A percentile compares a stretch with the other conserved stretches of the same genome.
Conservation (phyloP, 306 rosid genomes). For the Cicer cuneatum region DNA sequence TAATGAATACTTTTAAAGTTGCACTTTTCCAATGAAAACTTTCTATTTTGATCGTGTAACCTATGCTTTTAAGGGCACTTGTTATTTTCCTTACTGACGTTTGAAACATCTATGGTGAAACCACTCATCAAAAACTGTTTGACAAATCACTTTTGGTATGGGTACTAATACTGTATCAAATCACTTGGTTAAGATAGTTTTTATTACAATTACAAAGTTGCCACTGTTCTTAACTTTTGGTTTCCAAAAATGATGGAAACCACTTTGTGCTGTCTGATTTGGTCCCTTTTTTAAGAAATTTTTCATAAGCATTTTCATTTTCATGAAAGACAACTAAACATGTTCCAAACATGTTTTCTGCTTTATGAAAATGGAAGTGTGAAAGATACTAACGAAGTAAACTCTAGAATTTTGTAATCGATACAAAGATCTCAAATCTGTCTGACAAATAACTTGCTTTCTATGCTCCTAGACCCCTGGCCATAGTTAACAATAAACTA, state of each 20-base stretch:
- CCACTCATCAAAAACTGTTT: neutral
- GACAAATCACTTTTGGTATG: neutral
- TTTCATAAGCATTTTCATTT: slow-evolving; percentile 18
- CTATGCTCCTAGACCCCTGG: neutral
- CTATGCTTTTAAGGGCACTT: neutral
- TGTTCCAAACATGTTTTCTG: neutral
- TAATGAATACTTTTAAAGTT: neutral
- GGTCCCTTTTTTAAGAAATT: slow-evolving; percentile 17
- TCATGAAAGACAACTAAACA: neutral
- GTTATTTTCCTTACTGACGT: neutral
- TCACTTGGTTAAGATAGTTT: neutral
- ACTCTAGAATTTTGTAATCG: neutral
- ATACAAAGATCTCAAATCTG: neutral
- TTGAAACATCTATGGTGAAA: slow-evolving; percentile 11
- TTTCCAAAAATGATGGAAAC: slow-evolving; percentile 4
- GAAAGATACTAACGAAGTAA: neutral
- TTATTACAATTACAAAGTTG: slow-evolving; percentile 11
- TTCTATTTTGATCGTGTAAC: neutral
- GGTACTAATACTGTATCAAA: neutral
- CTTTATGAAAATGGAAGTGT: neutral
- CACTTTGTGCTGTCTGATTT: slow-evolving; percentile 11
- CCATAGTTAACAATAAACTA: slow-evolving; percentile 8
- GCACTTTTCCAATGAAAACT: neutral
- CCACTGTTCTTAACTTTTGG: slow-evolving; percentile 12
- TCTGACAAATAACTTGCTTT: neutral